Evolutionary conservation across 495 filamentous ascomycete species (phyloP), one percentile per base, ranked within the genome.

Genomic region (Staphylotrichum longicolle): DNA sequence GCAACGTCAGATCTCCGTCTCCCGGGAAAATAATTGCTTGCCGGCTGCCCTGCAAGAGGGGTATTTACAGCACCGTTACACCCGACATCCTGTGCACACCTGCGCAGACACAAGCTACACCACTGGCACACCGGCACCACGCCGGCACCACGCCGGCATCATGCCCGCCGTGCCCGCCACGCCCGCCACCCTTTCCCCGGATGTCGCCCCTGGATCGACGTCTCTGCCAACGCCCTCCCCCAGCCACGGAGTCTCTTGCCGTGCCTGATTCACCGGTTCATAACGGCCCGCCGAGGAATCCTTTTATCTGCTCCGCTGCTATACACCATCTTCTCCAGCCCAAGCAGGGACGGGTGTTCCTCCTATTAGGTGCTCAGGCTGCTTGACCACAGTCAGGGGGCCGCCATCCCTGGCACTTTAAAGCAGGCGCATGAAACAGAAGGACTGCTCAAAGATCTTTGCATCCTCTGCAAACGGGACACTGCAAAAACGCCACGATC

Each of bases 251-350:
- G 54, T 9, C 15, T 63, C 34, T 55, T 59, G 60, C 67, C 61
- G 59, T 57, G 62, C 59, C 60, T 67, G 67, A 67, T 70, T 63
- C 60, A 62, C 65, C 65, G 62, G 60, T 50, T 53, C 52, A 53
- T 57, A 47, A 45, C 14, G 6, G 15, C 5, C 4, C 59, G 33
- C 7, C n/a, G 33, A 34, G 50, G 20, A 15, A 37, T 41, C 12
- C n/a, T 27, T 34, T 50, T 49, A 44, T 15, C 35, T 47, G 12
- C 7, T 50, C 20, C 20, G 20, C 34, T 33, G 44, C 6, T 55
- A 42, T 56, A 54, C 59, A 47, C 41, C 33, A 37, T 46, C 49
- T 39, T 15, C 49, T 35, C 15, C 4, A 14, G 41, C 20, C 12
- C 20, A 52, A 30, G 34, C 11, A 7, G 10, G 46, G 14, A 12